Percentiles rank a stretch among this genome's conserved stretches.
phyloP scores from a whole-genome alignment of 148 eudicot genomes.

The Cornus kousa region DNA sequence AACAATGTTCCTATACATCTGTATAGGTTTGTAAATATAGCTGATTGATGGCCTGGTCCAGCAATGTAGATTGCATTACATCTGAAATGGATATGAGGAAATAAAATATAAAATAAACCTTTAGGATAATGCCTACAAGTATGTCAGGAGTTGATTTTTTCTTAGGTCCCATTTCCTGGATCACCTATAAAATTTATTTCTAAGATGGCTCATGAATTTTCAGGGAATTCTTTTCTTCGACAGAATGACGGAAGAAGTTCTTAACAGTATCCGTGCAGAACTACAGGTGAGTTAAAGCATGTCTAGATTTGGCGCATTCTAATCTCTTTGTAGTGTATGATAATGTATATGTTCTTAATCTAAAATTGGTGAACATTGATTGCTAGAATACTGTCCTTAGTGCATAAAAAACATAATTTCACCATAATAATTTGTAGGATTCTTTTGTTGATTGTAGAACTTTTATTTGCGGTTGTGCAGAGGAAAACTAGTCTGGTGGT shows the following conservation, averaged over 20 bases:
- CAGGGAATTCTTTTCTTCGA: conserved; percentile 96
- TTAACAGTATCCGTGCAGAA: conserved; percentile 62
- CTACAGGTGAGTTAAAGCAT: conserved; percentile 52
- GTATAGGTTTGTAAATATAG: not conserved
- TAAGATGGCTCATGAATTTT: conserved; percentile 16
- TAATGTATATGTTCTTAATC: not conserved
- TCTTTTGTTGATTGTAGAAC: not conserved
- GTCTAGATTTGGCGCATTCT: not conserved
- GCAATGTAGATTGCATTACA: not conserved
- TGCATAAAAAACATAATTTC: not conserved
- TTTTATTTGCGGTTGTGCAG: too few species aligned
- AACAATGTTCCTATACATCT: not conserved
- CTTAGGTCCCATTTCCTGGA: not conserved
- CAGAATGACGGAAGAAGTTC: conserved; percentile 80
- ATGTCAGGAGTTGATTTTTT: conserved; percentile 1
- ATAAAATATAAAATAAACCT: not conserved
- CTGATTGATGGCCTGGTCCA: not conserved
- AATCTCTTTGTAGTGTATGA: not conserved
- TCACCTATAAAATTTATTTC: not conserved
- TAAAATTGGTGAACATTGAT: not conserved
- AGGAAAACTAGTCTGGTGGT: too few species aligned
- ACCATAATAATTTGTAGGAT: not conserved
- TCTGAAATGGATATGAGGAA: not conserved
- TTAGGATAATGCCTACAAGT: not conserved
- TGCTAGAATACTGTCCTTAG: not conserved